These are phyloP conservation scores for Sclerotinia sclerotiorum DNA, from an alignment of 2,329 filamentous ascomycete genomes.

Conservation along the genomic window DNA sequence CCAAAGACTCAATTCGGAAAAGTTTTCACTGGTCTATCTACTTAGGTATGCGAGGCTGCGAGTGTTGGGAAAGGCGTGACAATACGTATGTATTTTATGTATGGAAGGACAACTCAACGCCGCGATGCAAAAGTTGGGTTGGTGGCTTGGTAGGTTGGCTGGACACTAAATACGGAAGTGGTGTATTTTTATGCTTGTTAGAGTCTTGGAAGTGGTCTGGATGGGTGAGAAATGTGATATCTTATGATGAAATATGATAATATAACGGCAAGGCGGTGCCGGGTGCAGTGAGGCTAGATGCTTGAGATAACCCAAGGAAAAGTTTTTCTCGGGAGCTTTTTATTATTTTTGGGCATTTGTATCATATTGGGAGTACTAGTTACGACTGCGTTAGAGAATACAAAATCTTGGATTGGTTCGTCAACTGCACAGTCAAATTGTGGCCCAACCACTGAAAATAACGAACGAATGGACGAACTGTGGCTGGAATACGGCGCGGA, in stretches of 20 bases:
- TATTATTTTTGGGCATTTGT: constrained; percentile 10
- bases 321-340: not conserved
- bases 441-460: not conserved
- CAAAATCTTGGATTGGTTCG: not conserved
- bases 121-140: constrained; percentile 1
- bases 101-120: constrained; percentile 15
- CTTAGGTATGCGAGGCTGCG: constrained; percentile 10
- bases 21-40: constrained; percentile 5
- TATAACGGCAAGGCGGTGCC: not conserved
- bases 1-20: constrained; percentile 3
- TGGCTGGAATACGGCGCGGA: constrained; percentile 11
- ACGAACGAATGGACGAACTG: not conserved
- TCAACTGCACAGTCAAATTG: not conserved
- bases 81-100: constrained; percentile 17
- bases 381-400: not conserved
- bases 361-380: constrained; percentile 12
- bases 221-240: not conserved
- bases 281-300: not conserved
- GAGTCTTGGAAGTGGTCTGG: not conserved
- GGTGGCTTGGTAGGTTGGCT: constrained; percentile 1
- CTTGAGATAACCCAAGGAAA: not conserved
- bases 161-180: not conserved
- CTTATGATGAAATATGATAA: constrained; percentile 1
- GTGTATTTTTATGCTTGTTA: constrained; percentile 7
- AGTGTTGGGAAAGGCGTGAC: not conserved